Percentiles rank a stretch among this genome's conserved stretches.
Evolutionary conservation across 202 grass and related monocot genomes (phyloP).

Genomic region (Eragrostis tef): DNA sequence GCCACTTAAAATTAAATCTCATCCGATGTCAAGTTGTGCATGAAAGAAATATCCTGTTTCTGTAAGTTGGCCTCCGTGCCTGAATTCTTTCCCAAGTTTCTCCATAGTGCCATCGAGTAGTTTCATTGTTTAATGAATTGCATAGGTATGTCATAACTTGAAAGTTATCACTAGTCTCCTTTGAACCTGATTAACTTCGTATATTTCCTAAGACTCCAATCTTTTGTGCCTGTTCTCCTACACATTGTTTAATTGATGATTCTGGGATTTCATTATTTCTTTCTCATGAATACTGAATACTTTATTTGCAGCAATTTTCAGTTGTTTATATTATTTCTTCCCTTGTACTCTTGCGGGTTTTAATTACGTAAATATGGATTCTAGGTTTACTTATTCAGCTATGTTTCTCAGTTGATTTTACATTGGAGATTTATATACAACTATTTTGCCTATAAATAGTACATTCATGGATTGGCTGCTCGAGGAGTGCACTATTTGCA

Average conservation of each 20-base stretch:
- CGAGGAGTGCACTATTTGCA: slow-evolving; percentile 98
- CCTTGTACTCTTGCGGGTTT: not conserved
- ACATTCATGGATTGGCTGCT: slow-evolving; percentile 91
- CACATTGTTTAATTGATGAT: slow-evolving; percentile 6
- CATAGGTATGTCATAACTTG: not conserved
- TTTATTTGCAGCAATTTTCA: not conserved
- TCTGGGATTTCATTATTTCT: not conserved
- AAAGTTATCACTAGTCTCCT: not conserved
- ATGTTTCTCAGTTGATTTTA: slow-evolving; percentile 51
- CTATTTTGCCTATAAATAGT: slow-evolving; percentile 70
- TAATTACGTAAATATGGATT: not conserved
- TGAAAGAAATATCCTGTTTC: not conserved
- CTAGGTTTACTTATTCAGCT: slow-evolving; percentile 35
- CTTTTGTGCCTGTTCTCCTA: not conserved
- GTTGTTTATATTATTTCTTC: slow-evolving; percentile 21
- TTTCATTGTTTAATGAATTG: slow-evolving; percentile 6
- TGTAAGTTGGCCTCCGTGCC: not conserved
- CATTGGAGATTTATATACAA: slow-evolving; percentile 51
- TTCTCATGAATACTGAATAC: slow-evolving; percentile 4
- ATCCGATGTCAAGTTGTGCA: not conserved
- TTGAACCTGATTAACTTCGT: not conserved
- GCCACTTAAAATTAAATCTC: not conserved
- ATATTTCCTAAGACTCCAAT: not conserved
- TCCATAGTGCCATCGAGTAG: not conserved
- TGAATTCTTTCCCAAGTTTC: not conserved